A percentile compares a stretch with the other conserved stretches of the same genome.
Conservation (phyloP, 192 early-diverging fungal species). For the Gryganskiella cystojenkinii region DNA sequence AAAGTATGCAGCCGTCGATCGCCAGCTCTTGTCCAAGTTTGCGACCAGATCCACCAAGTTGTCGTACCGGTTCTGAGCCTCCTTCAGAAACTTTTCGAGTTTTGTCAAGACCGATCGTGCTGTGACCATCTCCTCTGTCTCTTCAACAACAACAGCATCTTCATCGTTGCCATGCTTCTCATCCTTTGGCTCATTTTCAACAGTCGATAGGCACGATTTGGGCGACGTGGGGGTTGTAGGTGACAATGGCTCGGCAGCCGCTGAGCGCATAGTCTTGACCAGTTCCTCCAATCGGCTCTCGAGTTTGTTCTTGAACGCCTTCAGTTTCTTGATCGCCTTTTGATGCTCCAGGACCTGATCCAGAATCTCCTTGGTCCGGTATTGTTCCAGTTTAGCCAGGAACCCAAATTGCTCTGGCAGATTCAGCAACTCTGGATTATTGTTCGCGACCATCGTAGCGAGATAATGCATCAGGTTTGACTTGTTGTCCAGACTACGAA, state of each 20-base stretch:
- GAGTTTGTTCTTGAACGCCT: slow-evolving; percentile 4
- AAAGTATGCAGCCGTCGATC: slow-evolving; percentile 43
- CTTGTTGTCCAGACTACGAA: slow-evolving; percentile 45
- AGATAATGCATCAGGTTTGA: slow-evolving; percentile 50
- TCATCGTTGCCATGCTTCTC: neutral
- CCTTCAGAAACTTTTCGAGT: slow-evolving; percentile 25
- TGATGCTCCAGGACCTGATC: slow-evolving; percentile 49
- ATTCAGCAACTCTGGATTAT: slow-evolving; percentile 37
- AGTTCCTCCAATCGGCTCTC: slow-evolving; percentile 8
- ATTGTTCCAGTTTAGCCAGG: slow-evolving; percentile 38
- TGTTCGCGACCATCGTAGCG: slow-evolving; percentile 42
- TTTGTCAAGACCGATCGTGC: slow-evolving; percentile 16
- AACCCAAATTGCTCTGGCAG: slow-evolving; percentile 33
- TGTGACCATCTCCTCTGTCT: slow-evolving; percentile 9
- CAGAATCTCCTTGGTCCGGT: slow-evolving; percentile 35
- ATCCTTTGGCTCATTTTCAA: neutral
- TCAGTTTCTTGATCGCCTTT: slow-evolving; percentile 21
- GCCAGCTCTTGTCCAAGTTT: slow-evolving; percentile 33
- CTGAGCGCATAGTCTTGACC: neutral
- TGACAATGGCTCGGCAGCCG: no score
- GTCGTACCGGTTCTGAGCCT: slow-evolving; percentile 36
- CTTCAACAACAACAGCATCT: no score
- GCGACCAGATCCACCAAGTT: slow-evolving; percentile 36
- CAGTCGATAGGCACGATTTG: neutral
- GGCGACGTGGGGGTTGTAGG: neutral